These are phyloP conservation scores for Glycine tomentella DNA, from an alignment of 306 rosid genomes.

Conservation along the genomic window DNA sequence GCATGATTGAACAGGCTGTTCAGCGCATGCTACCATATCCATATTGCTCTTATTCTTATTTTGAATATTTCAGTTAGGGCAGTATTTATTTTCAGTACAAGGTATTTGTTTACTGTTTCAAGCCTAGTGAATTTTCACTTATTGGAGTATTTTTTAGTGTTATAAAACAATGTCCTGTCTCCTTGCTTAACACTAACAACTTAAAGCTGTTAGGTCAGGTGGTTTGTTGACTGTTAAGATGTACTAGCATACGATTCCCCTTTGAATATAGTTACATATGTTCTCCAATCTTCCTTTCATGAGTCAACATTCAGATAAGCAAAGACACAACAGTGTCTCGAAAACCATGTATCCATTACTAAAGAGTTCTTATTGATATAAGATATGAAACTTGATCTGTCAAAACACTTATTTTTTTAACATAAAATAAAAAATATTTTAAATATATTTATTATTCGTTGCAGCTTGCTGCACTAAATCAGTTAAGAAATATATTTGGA, in stretches of 20 bases:
- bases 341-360: slow-evolving; percentile 23
- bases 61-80: not conserved
- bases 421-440: too few species aligned
- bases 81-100: not conserved
- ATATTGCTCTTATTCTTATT: slow-evolving; percentile 1
- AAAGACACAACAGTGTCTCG: not conserved
- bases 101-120: slow-evolving; percentile 22
- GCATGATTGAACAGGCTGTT: slow-evolving; percentile 22
- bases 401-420: not conserved
- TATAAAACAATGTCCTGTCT: slow-evolving; percentile 8
- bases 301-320: not conserved
- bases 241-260: too few species aligned
- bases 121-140: slow-evolving; percentile 4
- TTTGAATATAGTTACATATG: not conserved
- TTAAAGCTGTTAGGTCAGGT: not conserved
- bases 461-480: too few species aligned
- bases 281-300: slow-evolving; percentile 11
- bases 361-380: slow-evolving; percentile 23
- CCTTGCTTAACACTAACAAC: not conserved
- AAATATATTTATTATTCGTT: too few species aligned
- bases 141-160: not conserved
- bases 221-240: slow-evolving; percentile 10
- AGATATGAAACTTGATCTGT: slow-evolving; percentile 15
- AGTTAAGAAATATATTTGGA: too few species aligned
- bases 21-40: slow-evolving; percentile 10